Evolutionary conservation across 73 alveolate species (phyloP).

Genomic region (Paramecium tetraurelia): DNA sequence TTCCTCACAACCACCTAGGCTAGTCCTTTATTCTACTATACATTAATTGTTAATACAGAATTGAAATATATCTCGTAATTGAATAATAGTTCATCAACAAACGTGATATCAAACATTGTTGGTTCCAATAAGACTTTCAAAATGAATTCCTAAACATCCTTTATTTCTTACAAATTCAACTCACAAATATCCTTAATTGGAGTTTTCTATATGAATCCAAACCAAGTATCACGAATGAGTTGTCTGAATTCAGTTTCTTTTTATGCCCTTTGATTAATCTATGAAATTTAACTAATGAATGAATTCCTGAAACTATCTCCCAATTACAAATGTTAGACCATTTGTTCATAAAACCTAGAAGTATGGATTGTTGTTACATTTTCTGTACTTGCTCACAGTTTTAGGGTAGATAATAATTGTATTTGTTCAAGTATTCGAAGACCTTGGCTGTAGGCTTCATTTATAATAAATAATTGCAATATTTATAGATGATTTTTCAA

Average conservation of each 20-base stretch:
- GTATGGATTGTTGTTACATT: not conserved
- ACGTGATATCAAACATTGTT: not conserved
- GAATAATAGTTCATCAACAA: not conserved
- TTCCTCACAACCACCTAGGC: not conserved
- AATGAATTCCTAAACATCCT: not conserved
- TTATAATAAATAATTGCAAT: not conserved
- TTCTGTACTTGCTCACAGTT: not conserved
- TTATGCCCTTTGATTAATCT: not conserved
- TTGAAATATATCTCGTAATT: not conserved
- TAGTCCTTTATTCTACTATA: not conserved
- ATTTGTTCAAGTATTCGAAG: not conserved
- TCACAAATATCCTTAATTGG: not conserved
- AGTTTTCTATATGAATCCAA: not conserved
- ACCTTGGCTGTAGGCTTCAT: not conserved
- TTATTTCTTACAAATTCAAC: not conserved
- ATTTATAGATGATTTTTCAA: not conserved
- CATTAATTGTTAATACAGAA: not conserved
- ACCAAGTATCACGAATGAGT: not conserved
- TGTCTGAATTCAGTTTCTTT: not conserved
- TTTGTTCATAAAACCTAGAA: not conserved
- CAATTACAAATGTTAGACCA: not conserved
- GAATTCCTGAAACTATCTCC: not conserved
- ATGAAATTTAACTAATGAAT: not conserved
- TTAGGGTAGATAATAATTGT: not conserved
- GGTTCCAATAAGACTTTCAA: not conserved